Conservation (phyloP, 2,329 filamentous ascomycete genomes). For the Hypoxylon sp. region DNA sequence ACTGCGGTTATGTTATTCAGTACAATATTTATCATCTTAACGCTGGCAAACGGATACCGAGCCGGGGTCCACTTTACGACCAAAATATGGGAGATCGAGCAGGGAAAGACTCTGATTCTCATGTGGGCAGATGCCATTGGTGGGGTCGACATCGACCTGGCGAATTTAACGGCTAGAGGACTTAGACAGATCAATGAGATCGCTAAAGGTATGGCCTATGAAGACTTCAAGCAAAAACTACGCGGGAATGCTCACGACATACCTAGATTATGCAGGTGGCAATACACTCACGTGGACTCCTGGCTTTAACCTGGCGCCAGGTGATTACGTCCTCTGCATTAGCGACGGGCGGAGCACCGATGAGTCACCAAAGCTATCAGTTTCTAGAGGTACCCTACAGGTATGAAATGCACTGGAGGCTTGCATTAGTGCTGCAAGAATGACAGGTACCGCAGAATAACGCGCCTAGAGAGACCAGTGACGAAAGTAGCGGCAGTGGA, state of each 20-base stretch:
- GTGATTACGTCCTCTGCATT: conserved; percentile 31
- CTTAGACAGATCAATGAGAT: conserved; percentile 9
- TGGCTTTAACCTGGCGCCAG: conserved; percentile 8
- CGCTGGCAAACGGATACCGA: not conserved
- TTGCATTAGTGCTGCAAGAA: not conserved
- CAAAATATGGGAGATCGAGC: conserved; percentile 25
- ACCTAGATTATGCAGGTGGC: conserved; percentile 8
- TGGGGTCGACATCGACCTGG: conserved; percentile 19
- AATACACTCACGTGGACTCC: conserved; percentile 28
- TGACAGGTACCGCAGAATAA: conserved; percentile 1
- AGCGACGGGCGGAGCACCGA: conserved; percentile 12
- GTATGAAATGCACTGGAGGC: conserved; percentile 1
- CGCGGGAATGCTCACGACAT: conserved; percentile 3
- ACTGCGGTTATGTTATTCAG: conserved; percentile 20
- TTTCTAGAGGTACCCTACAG: conserved; percentile 8
- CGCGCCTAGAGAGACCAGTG: conserved; percentile 3
- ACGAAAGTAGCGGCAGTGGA: not conserved
- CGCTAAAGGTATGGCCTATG: conserved; percentile 13
- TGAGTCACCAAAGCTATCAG: conserved; percentile 21
- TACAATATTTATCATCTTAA: not conserved
- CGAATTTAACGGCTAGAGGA: conserved; percentile 10
- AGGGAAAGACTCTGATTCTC: conserved; percentile 20
- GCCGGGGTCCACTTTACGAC: conserved; percentile 33
- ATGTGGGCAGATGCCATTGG: conserved; percentile 24
- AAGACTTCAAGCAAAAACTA: too few relatives aligned